These are phyloP conservation scores for Rhizoclosmatium sp. DNA, from an alignment of 192 early-diverging fungal species.

Conservation along the genomic window DNA sequence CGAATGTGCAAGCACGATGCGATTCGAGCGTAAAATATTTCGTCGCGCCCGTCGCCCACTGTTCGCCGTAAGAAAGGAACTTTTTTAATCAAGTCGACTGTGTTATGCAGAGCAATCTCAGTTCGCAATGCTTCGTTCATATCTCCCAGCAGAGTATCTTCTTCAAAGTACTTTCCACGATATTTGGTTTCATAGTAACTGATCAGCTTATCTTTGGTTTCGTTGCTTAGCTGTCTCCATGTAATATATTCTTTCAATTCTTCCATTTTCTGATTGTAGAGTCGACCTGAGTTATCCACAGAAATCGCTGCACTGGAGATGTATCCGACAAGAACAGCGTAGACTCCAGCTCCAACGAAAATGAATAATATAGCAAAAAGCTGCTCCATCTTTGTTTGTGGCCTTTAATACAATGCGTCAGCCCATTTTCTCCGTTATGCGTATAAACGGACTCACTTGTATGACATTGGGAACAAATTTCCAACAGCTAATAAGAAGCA, in stretches of 20 bases:
- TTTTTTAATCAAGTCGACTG: constrained; percentile 25
- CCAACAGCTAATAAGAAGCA: constrained; percentile 32
- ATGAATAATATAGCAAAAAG: constrained; percentile 6
- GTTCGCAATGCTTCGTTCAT: constrained; percentile 40
- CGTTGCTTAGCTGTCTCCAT: constrained; percentile 17
- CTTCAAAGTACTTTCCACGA: constrained; percentile 43
- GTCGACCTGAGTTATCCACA: neutral
- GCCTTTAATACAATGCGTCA: constrained; percentile 18
- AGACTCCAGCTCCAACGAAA: constrained; percentile 12
- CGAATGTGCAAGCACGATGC: constrained; percentile 24
- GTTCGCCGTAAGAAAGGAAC: constrained; percentile 39
- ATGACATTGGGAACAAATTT: constrained; percentile 27
- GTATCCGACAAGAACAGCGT: constrained; percentile 6
- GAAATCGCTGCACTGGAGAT: constrained; percentile 23
- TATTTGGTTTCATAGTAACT: constrained; percentile 43
- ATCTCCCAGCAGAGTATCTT: constrained; percentile 34
- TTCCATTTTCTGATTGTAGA: constrained; percentile 50
- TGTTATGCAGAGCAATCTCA: constrained; percentile 43
- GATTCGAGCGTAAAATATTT: constrained; percentile 28
- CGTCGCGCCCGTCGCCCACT: constrained; percentile 26
- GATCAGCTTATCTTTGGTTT: constrained; percentile 28
- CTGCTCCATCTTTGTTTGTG: constrained; percentile 3
- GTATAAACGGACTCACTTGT: constrained; percentile 1
- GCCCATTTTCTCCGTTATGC: neutral
- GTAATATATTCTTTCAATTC: constrained; percentile 53